A percentile compares a stretch with the other conserved stretches of the same genome.
Conservation (phyloP, 2,329 filamentous ascomycete species). For the Triangularia verruculosa region DNA sequence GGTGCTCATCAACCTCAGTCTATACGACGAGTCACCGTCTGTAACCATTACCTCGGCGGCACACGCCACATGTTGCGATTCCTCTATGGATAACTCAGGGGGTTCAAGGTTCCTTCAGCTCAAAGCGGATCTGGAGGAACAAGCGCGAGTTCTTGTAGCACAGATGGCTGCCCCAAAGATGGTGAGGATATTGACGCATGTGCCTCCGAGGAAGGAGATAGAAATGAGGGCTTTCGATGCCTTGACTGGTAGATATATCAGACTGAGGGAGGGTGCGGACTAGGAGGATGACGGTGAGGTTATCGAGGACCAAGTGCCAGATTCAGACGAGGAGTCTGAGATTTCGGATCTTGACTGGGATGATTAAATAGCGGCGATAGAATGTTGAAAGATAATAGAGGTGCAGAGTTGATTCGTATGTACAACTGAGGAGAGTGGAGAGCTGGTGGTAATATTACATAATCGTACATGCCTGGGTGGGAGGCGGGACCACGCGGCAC, state of each 20-base stretch:
- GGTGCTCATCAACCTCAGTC: background rate
- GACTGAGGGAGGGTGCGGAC: background rate
- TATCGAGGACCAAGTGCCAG: background rate
- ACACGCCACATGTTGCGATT: background rate
- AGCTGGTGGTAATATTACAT: background rate
- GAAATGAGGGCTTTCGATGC: background rate
- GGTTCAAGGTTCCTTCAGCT: background rate
- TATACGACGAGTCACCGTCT: background rate
- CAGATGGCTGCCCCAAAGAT: background rate
- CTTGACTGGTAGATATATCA: background rate
- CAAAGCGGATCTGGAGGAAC: background rate
- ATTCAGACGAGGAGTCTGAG: background rate
- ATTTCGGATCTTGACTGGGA: conserved; percentile 1
- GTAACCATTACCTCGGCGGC: background rate
- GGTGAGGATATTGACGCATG: conserved; percentile 2
- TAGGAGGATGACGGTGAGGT: background rate
- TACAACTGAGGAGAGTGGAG: too few species aligned
- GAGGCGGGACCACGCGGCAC: conserved; percentile 14
- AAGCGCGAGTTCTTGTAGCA: background rate
- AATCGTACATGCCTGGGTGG: background rate
- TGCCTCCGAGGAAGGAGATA: background rate
- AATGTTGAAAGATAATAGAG: too few species aligned
- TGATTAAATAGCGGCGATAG: too few species aligned
- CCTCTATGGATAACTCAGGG: background rate
- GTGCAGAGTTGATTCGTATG: too few species aligned